A percentile compares a stretch with the other conserved stretches of the same genome.
phyloP scores from a whole-genome alignment of 2,329 filamentous ascomycete genomes.

The Plectosphaerella plurivora region DNA sequence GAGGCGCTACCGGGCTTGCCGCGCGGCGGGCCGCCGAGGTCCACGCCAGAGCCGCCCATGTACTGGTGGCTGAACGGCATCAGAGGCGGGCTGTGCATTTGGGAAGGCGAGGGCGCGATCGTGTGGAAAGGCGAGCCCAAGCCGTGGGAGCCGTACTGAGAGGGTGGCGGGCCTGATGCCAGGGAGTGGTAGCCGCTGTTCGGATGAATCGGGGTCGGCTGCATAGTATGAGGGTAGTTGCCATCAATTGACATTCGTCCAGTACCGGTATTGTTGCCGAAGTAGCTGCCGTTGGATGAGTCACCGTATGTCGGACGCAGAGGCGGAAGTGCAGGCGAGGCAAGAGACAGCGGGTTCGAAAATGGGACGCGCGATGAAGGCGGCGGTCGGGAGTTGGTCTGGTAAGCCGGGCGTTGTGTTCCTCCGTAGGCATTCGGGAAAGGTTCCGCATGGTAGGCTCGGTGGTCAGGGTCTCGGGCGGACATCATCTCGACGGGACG shows the following conservation, averaged over 20 bases:
- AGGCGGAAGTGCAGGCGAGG: slow-evolving; percentile 10
- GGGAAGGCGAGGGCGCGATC: slow-evolving; percentile 8
- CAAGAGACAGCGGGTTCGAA: slow-evolving; percentile 8
- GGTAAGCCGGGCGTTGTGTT: background rate
- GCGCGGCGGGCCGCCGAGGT: background rate
- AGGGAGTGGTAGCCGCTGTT: background rate
- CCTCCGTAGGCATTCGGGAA: background rate
- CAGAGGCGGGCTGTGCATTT: slow-evolving; percentile 7
- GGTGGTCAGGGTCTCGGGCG: slow-evolving; percentile 2
- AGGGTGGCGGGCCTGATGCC: background rate
- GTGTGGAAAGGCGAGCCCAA: slow-evolving; percentile 1
- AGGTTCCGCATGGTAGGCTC: background rate
- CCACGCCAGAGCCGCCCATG: slow-evolving; percentile 1
- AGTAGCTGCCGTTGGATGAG: background rate
- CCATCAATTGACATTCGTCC: background rate
- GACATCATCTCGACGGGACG: slow-evolving; percentile 10
- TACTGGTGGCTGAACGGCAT: slow-evolving; percentile 11
- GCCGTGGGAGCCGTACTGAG: background rate
- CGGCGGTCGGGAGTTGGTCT: background rate
- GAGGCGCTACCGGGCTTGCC: slow-evolving; percentile 11
- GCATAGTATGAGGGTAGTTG: background rate
- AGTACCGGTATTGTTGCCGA: background rate
- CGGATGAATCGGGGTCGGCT: slow-evolving; percentile 1
- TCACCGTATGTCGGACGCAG: slow-evolving; percentile 6
- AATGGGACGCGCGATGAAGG: slow-evolving; percentile 11